Percentiles rank a stretch among this genome's conserved stretches.
phyloP scores from a whole-genome alignment of 2,329 filamentous ascomycete species.

The Verticillium nonalfalfae region DNA sequence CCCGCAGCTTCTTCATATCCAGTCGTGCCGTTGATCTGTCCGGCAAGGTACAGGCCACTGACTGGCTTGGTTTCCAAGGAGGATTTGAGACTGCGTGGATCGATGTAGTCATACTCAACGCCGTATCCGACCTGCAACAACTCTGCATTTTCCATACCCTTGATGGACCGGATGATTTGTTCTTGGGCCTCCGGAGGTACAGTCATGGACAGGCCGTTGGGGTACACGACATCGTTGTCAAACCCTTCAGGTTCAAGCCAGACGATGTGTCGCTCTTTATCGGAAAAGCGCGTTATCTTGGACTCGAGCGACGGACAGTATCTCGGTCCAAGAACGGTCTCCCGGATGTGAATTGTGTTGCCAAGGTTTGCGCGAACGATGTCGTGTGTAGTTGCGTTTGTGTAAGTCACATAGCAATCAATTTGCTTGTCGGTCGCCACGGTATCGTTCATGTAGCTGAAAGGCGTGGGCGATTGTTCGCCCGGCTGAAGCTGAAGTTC shows the following conservation, averaged over 20 bases:
- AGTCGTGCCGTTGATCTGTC: conserved; percentile 97
- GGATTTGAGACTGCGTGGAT: conserved; percentile 80
- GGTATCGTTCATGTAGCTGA: conserved; percentile 78
- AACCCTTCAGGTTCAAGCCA: conserved; percentile 98
- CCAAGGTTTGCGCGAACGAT: conserved; percentile 86
- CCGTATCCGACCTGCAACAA: conserved; percentile 97
- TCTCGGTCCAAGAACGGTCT: conserved; percentile 87
- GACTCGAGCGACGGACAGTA: conserved; percentile 96
- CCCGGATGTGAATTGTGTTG: conserved; percentile 92
- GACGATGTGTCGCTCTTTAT: conserved; percentile 78
- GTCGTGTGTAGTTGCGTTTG: conserved; percentile 75
- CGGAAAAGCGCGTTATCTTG: conserved; percentile 81
- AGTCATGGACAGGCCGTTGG: conserved; percentile 96
- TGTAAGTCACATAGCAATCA: conserved; percentile 80
- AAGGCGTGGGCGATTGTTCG: conserved; percentile 80
- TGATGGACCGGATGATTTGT: conserved; percentile 76
- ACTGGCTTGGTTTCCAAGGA: conserved; percentile 94
- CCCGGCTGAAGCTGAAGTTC: conserved; percentile 68
- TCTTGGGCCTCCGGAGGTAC: conserved; percentile 84
- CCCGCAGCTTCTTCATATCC: conserved; percentile 97
- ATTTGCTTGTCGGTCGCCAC: conserved; percentile 79
- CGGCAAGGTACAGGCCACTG: conserved; percentile 80
- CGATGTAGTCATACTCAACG: conserved; percentile 97
- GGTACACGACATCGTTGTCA: conserved; percentile 83
- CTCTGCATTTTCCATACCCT: conserved; percentile 78